Base-by-base conservation (phyloP, 1,139 yeast species). In the Zygosaccharomyces pseudobailii region DNA sequence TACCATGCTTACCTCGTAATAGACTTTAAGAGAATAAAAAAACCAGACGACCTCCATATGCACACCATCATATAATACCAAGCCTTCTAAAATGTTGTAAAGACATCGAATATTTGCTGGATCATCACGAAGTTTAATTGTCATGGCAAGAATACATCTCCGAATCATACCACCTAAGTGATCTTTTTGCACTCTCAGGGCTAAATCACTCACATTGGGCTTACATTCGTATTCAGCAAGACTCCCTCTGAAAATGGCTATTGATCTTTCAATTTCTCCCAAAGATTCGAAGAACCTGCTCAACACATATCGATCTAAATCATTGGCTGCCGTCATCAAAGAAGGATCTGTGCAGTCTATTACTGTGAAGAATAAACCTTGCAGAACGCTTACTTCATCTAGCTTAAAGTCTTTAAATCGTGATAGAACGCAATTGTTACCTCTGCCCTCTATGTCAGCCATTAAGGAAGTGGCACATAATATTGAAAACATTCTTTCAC, bases 51-150 rank as follows among this genome's bases (percentile, higher is more conserved):
- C 41, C 8, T 36, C 47, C 6, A 53, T 30, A 22, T 52, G 50
- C 13, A 58, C 40, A 2, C 52, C 55, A 9, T 58, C 56, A 40
- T 51, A 49, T 7, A 57, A 43, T n/a, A 57, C 9, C 7, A 58
- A 32, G 5, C 58, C 57, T 38, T 49, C 51, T 6, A 58, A 38
- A 13, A 57, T 50, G 30, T 50, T 54, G 20, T 47, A 46, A 8
- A 50, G 24, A 13, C 55, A 48, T 20, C 31, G n/a, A 4, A 52
- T 10, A 9, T 49, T 36, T 10, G 46, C 33, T 3, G 55, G 53
- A 43, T 58, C 59, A 8, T 50, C 55, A 8, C 49, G 28, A 4
- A 49, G 40, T 33, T 54, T 53, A 20, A 48, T 40, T 3, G 55
- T 40, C 9, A 53, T 40, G 9, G 58, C 54, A 20, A 58, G 35